Conservation (phyloP, 2,329 filamentous ascomycete genomes). For the Aspergillus fischeri region DNA sequence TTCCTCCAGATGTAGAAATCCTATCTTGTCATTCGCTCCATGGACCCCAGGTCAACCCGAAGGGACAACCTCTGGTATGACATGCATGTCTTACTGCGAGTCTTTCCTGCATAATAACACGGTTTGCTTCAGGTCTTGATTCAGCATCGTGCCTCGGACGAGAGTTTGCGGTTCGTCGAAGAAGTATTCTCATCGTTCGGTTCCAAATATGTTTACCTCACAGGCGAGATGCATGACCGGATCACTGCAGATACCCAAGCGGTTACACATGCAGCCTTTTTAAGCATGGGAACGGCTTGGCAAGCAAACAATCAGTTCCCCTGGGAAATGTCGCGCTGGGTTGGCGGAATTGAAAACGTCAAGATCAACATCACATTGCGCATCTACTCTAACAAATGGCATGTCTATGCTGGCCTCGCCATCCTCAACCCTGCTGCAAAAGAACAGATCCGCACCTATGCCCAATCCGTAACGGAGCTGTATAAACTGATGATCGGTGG, state of each 20-base stretch:
- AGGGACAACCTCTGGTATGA: constrained; percentile 78
- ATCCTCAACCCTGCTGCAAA: constrained; percentile 93
- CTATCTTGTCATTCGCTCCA: constrained; percentile 96
- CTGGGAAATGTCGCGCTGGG: constrained; percentile 93
- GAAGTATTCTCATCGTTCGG: constrained; percentile 74
- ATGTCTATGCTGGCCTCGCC: constrained; percentile 94
- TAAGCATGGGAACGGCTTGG: constrained; percentile 98
- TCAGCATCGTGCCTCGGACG: constrained; percentile 79
- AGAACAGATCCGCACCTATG: constrained; percentile 91
- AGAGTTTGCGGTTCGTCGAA: constrained; percentile 74
- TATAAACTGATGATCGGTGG: constrained; percentile 97
- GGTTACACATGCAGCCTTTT: constrained; percentile 93
- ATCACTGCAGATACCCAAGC: constrained; percentile 98
- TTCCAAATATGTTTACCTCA: constrained; percentile 83
- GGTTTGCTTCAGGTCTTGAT: constrained; percentile 62
- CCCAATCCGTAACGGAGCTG: constrained; percentile 82
- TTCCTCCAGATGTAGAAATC: constrained; percentile 85
- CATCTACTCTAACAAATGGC: constrained; percentile 99
- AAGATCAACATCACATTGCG: constrained; percentile 98
- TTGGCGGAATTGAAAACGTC: constrained; percentile 97
- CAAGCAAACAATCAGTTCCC: constrained; percentile 92
- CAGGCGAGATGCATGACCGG: constrained; percentile 82
- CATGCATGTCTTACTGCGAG: constrained; percentile 10
- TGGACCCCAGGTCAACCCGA: constrained; percentile 82
- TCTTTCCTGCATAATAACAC: constrained; percentile 12